Percentiles rank a stretch among this genome's conserved stretches.
Conservation (phyloP, 1,139 yeast genomes). For the Taiozyma sp. region DNA sequence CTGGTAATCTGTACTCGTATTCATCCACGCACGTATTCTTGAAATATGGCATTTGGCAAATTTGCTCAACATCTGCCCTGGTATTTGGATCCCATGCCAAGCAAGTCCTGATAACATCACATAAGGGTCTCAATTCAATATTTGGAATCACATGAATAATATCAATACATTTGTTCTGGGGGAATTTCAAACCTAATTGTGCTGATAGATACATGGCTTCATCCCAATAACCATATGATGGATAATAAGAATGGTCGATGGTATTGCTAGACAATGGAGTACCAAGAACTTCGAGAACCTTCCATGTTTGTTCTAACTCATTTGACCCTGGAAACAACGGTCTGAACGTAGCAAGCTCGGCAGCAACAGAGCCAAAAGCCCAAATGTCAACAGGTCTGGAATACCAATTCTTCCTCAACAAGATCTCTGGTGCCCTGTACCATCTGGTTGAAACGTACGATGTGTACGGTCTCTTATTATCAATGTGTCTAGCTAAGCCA, state of each 20-base stretch:
- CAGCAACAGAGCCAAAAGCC: conserved; percentile 90
- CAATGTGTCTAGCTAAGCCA: conserved; percentile 74
- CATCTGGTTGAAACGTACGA: conserved; percentile 92
- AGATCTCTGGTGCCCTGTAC: conserved; percentile 93
- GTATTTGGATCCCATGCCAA: conserved; percentile 61
- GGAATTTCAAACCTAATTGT: conserved; percentile 50
- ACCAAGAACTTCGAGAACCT: conserved; percentile 65
- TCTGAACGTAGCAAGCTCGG: conserved; percentile 67
- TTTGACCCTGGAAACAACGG: conserved; percentile 85
- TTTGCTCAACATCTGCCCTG: conserved; percentile 43
- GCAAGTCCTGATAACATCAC: conserved; percentile 51
- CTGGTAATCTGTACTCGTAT: background rate
- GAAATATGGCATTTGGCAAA: conserved; percentile 52
- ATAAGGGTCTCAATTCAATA: conserved; percentile 35
- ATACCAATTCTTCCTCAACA: conserved; percentile 62
- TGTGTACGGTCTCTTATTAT: conserved; percentile 54
- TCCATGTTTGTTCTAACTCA: conserved; percentile 74
- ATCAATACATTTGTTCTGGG: conserved; percentile 36
- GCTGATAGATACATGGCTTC: conserved; percentile 49
- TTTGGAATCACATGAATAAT: conserved; percentile 35
- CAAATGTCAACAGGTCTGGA: conserved; percentile 84
- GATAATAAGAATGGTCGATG: conserved; percentile 27
- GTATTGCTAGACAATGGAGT: conserved; percentile 43
- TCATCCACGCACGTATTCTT: conserved; percentile 34
- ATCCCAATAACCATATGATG: conserved; percentile 68